Conservation (phyloP, 2,329 filamentous ascomycete species). For the Arthroderma sp. region DNA sequence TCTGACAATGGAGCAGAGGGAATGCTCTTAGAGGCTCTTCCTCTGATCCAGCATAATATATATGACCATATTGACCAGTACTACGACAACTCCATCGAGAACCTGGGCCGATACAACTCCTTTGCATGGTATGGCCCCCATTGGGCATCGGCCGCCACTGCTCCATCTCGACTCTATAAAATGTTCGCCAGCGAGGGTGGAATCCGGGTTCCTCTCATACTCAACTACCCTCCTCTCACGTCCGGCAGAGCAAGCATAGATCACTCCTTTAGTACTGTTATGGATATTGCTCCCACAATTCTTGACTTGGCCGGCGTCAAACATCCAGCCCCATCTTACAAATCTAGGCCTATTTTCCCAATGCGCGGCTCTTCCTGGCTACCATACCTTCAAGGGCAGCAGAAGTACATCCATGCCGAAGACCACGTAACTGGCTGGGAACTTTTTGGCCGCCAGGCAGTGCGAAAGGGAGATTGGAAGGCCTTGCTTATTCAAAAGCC, state of each 20-base stretch:
- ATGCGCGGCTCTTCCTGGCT: constrained; percentile 42
- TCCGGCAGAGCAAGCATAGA: constrained; percentile 29
- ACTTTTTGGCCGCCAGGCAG: constrained; percentile 42
- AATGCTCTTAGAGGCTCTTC: constrained; percentile 46
- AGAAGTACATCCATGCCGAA: constrained; percentile 36
- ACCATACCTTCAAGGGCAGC: constrained; percentile 23
- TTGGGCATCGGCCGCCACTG: constrained; percentile 45
- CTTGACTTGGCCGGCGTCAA: constrained; percentile 31
- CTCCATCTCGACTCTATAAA: constrained; percentile 40
- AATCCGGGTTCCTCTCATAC: constrained; percentile 43
- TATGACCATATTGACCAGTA: constrained; percentile 45
- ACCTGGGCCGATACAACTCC: constrained; percentile 45
- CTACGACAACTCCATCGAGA: constrained; percentile 47
- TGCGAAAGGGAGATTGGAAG: constrained; percentile 47
- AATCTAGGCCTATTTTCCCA: constrained; percentile 39
- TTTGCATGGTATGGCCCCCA: constrained; percentile 51
- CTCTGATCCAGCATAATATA: constrained; percentile 44
- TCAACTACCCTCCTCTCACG: constrained; percentile 29
- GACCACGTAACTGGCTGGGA: constrained; percentile 48
- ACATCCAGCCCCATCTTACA: constrained; percentile 44
- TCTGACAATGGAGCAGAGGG: constrained; percentile 53
- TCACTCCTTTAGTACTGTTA: constrained; percentile 42
- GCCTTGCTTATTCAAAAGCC: constrained; percentile 47
- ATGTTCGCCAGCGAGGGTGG: constrained; percentile 41
- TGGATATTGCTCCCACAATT: constrained; percentile 41